Base-by-base conservation (phyloP, 2,329 filamentous ascomycete genomes). In the Neopestalotiopsis sp. region DNA sequence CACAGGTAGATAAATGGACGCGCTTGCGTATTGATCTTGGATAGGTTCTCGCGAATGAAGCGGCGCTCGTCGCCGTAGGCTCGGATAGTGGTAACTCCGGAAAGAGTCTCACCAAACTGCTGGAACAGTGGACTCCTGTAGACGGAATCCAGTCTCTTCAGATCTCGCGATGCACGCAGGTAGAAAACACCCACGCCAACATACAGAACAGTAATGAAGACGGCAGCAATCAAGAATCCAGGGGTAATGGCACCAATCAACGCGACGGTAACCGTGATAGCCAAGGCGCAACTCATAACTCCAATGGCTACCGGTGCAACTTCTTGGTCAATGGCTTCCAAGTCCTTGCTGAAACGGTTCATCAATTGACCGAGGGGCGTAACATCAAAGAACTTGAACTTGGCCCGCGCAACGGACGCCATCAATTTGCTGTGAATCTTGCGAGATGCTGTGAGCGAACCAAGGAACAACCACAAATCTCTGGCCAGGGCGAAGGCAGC, bases 291-390 rank as follows among this genome's bases (percentile, higher is more conserved):
- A n/a, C 85, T 86, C 80, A 91, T 88, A 66, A 91, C 88, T 67
- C 89, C 89, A 73, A 98, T 95, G 28, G 96, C 95, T 56, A 97
- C 91, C 2, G 95, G 94, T 0, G 96, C 95, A 69, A 99, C 93
- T 79, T 99, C 96, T 79, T 99, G 96, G 74, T 99, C 96, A 24
- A 99, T 88, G 12, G 94, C 91, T 79, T 99, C 95, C 14, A 99
- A 89, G 79, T 99, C 96, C 81, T 98, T 98, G 79, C 95, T 98
- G 83, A 99, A 99, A 24, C 96, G 90, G 81, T 99, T 99, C 91
- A 98, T 98, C 76, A 99, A 87, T 81, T 98, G 95, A 13, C 96
- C 96, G 0, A 98, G 88, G 2, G 96, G 96, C 0, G 96, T 99
- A 1, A 95, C 92, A 77, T 99, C 96, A 76, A 99, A 99, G 83